These are phyloP conservation scores for Phytophthora meadii DNA, from an alignment of 352 stramenopile genomes.

Conservation along the genomic window DNA sequence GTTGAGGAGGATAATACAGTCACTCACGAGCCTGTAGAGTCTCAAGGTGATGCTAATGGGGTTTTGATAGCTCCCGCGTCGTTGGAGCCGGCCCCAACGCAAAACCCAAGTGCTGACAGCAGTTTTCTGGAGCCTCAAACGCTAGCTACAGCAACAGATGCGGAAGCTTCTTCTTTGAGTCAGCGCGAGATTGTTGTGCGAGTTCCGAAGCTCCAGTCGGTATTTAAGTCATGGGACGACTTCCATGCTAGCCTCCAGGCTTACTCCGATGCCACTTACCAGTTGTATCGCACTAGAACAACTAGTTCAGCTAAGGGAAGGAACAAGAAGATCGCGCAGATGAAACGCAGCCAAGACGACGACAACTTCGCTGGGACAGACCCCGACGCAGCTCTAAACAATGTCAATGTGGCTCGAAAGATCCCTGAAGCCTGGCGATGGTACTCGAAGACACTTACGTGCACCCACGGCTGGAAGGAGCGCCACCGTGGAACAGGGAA, in stretches of 20 bases:
- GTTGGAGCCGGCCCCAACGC: constrained; percentile 4
- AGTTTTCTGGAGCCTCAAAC: constrained; percentile 19
- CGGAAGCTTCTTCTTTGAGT: background rate
- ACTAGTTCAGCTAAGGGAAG: constrained; percentile 72
- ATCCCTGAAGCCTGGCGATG: constrained; percentile 79
- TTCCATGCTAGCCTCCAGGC: constrained; percentile 66
- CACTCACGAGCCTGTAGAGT: constrained; percentile 8
- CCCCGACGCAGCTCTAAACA: constrained; percentile 13
- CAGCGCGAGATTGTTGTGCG: constrained; percentile 63
- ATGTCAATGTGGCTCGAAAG: constrained; percentile 27
- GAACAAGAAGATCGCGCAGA: constrained; percentile 75
- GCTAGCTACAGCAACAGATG: constrained; percentile 6
- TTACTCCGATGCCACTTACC: constrained; percentile 74
- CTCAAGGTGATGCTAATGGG: constrained; percentile 5
- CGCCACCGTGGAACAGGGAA: constrained; percentile 71
- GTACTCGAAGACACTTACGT: constrained; percentile 86
- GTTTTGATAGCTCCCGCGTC: constrained; percentile 4
- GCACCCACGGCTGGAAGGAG: constrained; percentile 86
- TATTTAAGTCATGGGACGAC: constrained; percentile 74
- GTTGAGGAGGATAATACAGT: constrained; percentile 21
- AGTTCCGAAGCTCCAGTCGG: constrained; percentile 55
- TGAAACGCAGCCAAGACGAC: constrained; percentile 48
- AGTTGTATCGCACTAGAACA: constrained; percentile 79
- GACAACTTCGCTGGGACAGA: constrained; percentile 33
- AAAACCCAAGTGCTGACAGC: constrained; percentile 9